Conservation (phyloP, 2,329 filamentous ascomycete genomes). For the Ophiostoma populinum region DNA sequence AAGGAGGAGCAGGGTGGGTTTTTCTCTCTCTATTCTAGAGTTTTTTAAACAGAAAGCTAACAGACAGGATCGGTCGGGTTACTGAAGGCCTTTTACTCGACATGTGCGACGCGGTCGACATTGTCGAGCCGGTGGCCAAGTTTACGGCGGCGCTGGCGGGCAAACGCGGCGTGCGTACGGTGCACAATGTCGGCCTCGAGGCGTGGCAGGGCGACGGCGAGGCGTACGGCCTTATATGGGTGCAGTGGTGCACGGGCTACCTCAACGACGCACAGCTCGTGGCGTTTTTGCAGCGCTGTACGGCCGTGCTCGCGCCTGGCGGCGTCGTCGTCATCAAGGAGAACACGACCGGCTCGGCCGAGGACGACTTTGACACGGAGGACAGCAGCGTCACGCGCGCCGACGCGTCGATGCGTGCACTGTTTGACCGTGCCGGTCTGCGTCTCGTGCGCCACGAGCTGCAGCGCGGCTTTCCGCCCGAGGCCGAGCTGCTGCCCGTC, state of each 20-base stretch:
- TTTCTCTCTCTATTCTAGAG: neutral
- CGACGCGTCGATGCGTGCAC: conserved; percentile 49
- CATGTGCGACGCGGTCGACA: conserved; percentile 54
- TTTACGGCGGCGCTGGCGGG: conserved; percentile 50
- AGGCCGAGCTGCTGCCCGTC: conserved; percentile 47
- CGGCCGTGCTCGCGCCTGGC: conserved; percentile 19
- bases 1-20: conserved; percentile 25
- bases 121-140: conserved; percentile 60
- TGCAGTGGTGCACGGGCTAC: conserved; percentile 80
- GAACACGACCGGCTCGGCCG: conserved; percentile 42
- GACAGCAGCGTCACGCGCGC: conserved; percentile 66
- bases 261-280: conserved; percentile 59
- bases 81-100: conserved; percentile 60
- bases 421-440: conserved; percentile 56
- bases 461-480: conserved; percentile 51
- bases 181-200: conserved; percentile 61
- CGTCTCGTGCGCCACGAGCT: conserved; percentile 52
- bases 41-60: neutral
- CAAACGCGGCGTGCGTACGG: conserved; percentile 38
- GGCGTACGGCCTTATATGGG: conserved; percentile 69
- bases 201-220: conserved; percentile 32
- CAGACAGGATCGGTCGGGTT: conserved; percentile 57
- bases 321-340: conserved; percentile 63
- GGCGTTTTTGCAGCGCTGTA: conserved; percentile 46
- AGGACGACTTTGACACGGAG: conserved; percentile 56